Base-by-base conservation (phyloP, 495 filamentous ascomycete genomes). In the Trichoderma gamsii region DNA sequence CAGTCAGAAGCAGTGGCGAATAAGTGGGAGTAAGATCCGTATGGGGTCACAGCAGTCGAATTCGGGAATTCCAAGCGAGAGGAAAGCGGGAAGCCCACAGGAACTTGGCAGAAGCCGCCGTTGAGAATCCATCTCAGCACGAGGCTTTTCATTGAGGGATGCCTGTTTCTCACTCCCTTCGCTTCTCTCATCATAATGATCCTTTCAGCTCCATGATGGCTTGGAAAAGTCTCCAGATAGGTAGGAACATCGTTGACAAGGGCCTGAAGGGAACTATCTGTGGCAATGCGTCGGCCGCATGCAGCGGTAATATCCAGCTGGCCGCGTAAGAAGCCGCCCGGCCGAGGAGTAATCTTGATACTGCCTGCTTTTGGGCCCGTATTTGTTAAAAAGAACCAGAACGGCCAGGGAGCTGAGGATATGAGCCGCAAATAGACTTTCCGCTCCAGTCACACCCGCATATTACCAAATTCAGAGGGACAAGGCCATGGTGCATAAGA, bases 41-140 rank as follows among this genome's bases (percentile, higher is more conserved):
- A 15, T 18, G 56, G 56, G 29, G 56, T 35, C 49, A 61, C 56
- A 61, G 16, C 56, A 18, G 23, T 61, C 12, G 11, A 61, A 61
- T 61, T 9, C 35, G 56, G 56, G 25, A 61, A 61, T 32, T 35
- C 8, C 56, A 61, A 61, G 56, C 56, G 56, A 61, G 8, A 23
- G n/a, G 49, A 52, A 18, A 29, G 56, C 25, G 11, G 56, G 27
- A 61, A 6, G 13, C 56, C 56, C 56, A 32, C 56, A 61, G 11
- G 23, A 29, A 21, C 16, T 29, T 32, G 25, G 27, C 13, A 18
- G 1, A 13, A 61, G 12, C 11, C 12, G 8, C 27, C 16, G 56
- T 61, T 61, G 56, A 61, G 27, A 35, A 21, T 4, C 27, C 11
- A 29, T 61, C 25, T 29, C 16, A 29, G 56, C 25, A 12, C 27